Evolutionary conservation across 2,329 filamentous ascomycete species (phyloP), one percentile per base, ranked within the genome.

Genomic region (Tolypocladium guangdongense): DNA sequence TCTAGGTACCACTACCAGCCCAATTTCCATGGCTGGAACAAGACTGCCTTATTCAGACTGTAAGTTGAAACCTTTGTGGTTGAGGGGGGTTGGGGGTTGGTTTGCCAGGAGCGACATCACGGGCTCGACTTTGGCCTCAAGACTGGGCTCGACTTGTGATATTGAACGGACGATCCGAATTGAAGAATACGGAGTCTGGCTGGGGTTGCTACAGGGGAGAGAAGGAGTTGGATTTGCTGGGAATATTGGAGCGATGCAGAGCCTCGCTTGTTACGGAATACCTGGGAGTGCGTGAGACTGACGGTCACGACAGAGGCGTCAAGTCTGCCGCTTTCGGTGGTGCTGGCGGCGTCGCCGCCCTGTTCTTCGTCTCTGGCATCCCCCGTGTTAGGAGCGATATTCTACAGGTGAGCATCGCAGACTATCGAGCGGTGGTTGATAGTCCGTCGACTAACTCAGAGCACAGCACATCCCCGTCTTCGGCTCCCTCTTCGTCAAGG

Each of bases 291-390:
- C 43, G 41, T 1, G 35, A 49, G 30, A 14, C 55, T 57, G 38
- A 56, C 52, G 27, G 7, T 24, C 18, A 1, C 8, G 22, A 39
- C 50, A 59, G 59, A 22, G 37, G 55, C 27, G 14, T 56, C 49
- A 48, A 51, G 49, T 41, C 76, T 49, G 80, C 72, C 55, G 71
- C 74, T 52, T 82, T 82, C 63, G 81, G 80, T 55, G 81, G 71
- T 56, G 78, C 80, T 55, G 79, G 78, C 56, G 76, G 76, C 61
- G 74, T 82, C 58, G 79, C 72, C 58, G 71, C 82, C 58, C 74
- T 84, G 61, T 81, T 79, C 74, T 82, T 73, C 66, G 73, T 78
- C 59, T 83, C 81, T 41, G 82, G 82, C 60, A 77, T 86, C 49
- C 83, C 83, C 59, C 76, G 74, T 66, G 72, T 86, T 59, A 72